phyloP scores from a whole-genome alignment of 83 land plant species.

The Picea abies region DNA sequence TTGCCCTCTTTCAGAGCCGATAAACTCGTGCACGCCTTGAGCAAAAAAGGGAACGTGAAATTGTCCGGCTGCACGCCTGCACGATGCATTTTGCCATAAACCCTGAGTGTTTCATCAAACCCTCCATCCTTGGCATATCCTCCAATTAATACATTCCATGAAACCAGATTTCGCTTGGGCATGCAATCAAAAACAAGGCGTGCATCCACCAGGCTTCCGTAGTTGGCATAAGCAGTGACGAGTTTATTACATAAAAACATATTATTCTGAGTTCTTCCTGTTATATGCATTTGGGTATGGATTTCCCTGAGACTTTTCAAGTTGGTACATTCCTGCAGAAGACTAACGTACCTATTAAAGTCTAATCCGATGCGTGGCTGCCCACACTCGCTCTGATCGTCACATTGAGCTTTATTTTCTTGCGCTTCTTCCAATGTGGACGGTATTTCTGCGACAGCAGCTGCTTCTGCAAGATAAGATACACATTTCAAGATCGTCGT shows the following conservation, averaged over 20 bases:
- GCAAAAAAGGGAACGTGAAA: background rate
- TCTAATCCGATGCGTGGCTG: too few relatives aligned
- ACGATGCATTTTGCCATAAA: background rate
- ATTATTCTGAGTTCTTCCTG: background rate
- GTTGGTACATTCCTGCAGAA: background rate
- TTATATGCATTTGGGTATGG: background rate
- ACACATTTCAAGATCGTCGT: too few relatives aligned
- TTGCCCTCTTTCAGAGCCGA: constrained; percentile 4
- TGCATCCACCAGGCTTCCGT: background rate
- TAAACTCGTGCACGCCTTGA: background rate
- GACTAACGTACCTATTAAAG: too few relatives aligned
- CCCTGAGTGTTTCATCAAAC: background rate
- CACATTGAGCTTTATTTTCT: too few relatives aligned
- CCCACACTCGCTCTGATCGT: too few relatives aligned
- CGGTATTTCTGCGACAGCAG: too few relatives aligned
- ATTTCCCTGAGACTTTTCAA: background rate
- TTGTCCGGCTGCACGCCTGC: background rate
- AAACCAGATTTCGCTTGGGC: background rate
- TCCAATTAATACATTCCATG: background rate
- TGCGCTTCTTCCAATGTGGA: too few relatives aligned
- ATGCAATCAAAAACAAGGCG: background rate
- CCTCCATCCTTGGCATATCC: background rate
- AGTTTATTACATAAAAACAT: background rate
- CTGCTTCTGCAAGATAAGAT: too few relatives aligned
- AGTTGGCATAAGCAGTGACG: background rate